Evolutionary conservation across 805 yeast species (phyloP).

Genomic region (Nakazawaea molendinolei): DNA sequence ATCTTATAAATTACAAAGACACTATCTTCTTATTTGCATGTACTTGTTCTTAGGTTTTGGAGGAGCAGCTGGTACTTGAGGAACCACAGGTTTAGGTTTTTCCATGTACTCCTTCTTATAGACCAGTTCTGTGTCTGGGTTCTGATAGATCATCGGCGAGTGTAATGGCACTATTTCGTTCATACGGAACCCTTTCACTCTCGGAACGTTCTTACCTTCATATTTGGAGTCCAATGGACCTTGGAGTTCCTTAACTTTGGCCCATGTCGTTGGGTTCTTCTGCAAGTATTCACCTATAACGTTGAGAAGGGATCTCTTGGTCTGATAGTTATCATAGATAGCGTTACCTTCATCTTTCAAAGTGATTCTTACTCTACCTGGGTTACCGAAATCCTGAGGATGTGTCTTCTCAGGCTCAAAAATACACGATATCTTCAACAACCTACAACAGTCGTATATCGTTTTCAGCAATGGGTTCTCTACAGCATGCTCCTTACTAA

Average conservation of each 20-base stretch:
- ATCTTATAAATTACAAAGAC: constrained; percentile 21
- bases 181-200: constrained; percentile 82
- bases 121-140: constrained; percentile 71
- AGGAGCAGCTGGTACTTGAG: constrained; percentile 30
- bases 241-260: constrained; percentile 56
- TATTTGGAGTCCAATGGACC: constrained; percentile 52
- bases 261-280: constrained; percentile 60
- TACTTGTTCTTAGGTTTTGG: constrained; percentile 54
- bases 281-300: constrained; percentile 52
- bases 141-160: constrained; percentile 72
- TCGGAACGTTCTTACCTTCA: constrained; percentile 56
- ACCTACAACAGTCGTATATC: constrained; percentile 61
- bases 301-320: constrained; percentile 61
- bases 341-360: constrained; percentile 46
- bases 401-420: constrained; percentile 81
- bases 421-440: constrained; percentile 27
- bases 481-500: constrained; percentile 60
- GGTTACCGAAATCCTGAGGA: constrained; percentile 96
- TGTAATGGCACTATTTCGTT: constrained; percentile 85
- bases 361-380: constrained; percentile 86
- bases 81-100: constrained; percentile 29
- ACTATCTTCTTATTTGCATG: constrained; percentile 51
- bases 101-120: constrained; percentile 38
- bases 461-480: constrained; percentile 83
- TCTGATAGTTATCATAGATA: constrained; percentile 27